Conservation (phyloP, 257 asterid species). For the Anisodus tanguticus region DNA sequence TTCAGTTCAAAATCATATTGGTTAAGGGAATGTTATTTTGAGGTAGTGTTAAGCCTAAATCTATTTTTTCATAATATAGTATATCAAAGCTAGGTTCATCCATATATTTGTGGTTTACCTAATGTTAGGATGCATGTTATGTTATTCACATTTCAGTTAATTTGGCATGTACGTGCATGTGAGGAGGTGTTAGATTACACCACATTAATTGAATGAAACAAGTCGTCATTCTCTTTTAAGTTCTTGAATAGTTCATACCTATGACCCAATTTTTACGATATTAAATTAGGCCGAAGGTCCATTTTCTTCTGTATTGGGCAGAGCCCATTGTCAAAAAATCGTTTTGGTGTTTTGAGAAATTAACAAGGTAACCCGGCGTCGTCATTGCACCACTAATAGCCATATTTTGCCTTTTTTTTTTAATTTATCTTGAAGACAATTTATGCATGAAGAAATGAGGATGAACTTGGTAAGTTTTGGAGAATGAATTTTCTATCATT, state of each 20-base stretch:
- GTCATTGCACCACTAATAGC: slow-evolving; percentile 52
- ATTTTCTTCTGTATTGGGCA: neutral
- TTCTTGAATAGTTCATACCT: neutral
- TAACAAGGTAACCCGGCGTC: slow-evolving; percentile 34
- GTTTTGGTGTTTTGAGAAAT: neutral
- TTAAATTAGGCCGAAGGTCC: too few species aligned
- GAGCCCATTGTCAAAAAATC: neutral
- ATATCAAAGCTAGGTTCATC: neutral
- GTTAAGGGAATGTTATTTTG: neutral
- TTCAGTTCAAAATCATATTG: neutral
- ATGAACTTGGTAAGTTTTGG: neutral
- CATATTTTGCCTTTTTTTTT: slow-evolving; percentile 25
- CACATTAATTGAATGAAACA: neutral
- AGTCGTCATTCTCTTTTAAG: neutral
- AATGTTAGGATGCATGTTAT: neutral
- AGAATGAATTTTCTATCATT: too few species aligned
- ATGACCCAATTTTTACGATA: neutral
- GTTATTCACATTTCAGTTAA: neutral
- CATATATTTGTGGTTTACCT: neutral
- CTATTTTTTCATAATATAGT: neutral
- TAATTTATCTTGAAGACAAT: neutral
- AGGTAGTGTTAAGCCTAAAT: neutral
- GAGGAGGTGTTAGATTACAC: neutral
- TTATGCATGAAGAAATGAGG: neutral
- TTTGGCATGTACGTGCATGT: too few species aligned